phyloP scores from a whole-genome alignment of 2,329 filamentous ascomycete species.

The Gnomoniopsis sp. region DNA sequence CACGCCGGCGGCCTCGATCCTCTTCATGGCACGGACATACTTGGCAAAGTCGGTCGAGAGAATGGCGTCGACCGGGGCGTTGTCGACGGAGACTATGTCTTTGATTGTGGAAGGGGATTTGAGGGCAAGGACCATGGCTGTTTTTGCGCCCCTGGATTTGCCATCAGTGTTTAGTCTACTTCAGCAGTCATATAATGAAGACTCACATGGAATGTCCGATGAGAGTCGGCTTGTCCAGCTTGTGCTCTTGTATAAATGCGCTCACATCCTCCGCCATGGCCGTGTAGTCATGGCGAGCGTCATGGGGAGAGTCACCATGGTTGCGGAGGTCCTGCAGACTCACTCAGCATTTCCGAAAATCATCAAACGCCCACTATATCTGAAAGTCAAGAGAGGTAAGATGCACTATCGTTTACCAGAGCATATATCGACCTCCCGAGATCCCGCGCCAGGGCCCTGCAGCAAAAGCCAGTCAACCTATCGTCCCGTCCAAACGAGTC shows the following conservation, averaged over 20 bases:
- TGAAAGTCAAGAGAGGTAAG: background rate
- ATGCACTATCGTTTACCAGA: slow-evolving; percentile 51
- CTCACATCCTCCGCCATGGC: slow-evolving; percentile 82
- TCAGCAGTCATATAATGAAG: background rate
- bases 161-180: background rate
- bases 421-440: slow-evolving; percentile 78
- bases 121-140: slow-evolving; percentile 83
- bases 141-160: slow-evolving; percentile 73
- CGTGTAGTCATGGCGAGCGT: slow-evolving; percentile 71
- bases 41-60: slow-evolving; percentile 71
- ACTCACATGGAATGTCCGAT: slow-evolving; percentile 91
- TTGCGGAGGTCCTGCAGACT: slow-evolving; percentile 76
- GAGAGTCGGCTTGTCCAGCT: slow-evolving; percentile 66
- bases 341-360: background rate
- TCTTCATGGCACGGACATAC: slow-evolving; percentile 82
- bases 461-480: slow-evolving; percentile 8
- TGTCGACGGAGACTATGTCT: slow-evolving; percentile 81
- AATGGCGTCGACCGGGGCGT: slow-evolving; percentile 79
- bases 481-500: background rate
- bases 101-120: slow-evolving; percentile 63
- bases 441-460: slow-evolving; percentile 77
- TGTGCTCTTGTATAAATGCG: slow-evolving; percentile 70
- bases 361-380: background rate
- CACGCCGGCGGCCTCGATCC: slow-evolving; percentile 67
- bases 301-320: slow-evolving; percentile 85